Evolutionary conservation across 352 stramenopile species (phyloP).

Genomic region (Pythium dissotocum): DNA sequence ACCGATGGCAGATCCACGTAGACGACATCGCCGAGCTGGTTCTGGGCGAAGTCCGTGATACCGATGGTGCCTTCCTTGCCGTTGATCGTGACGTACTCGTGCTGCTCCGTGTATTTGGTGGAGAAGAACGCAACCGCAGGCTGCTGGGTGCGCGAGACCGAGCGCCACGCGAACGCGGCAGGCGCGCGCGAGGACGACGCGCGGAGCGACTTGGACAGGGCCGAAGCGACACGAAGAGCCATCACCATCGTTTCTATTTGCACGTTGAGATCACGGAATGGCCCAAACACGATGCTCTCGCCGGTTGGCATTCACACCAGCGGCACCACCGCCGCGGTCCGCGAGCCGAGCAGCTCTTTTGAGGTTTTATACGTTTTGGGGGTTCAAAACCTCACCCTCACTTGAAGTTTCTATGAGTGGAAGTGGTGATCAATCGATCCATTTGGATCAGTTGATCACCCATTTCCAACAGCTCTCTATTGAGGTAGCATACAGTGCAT

Average conservation of each 20-base stretch:
- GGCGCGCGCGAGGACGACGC: slow-evolving; percentile 28
- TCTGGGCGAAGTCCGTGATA: slow-evolving; percentile 98
- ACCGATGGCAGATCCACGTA: slow-evolving; percentile 96
- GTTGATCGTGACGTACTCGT: slow-evolving; percentile 85
- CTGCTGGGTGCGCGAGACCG: slow-evolving; percentile 36
- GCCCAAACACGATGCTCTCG: not conserved
- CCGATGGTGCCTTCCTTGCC: slow-evolving; percentile 89
- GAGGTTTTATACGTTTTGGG: slow-evolving; percentile 10
- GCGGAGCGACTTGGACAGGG: slow-evolving; percentile 57
- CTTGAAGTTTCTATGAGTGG: slow-evolving; percentile 29
- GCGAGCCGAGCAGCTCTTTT: not conserved
- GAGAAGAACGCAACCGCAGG: slow-evolving; percentile 62
- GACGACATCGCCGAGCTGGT: slow-evolving; percentile 96
- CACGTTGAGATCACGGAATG: slow-evolving; percentile 1
- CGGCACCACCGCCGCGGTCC: slow-evolving; percentile 6
- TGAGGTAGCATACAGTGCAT: slow-evolving; percentile 6
- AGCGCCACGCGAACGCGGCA: slow-evolving; percentile 31
- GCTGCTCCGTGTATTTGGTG: slow-evolving; percentile 85
- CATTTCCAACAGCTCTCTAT: slow-evolving; percentile 4
- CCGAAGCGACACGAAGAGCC: slow-evolving; percentile 52
- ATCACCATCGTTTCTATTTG: slow-evolving; percentile 31
- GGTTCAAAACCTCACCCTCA: slow-evolving; percentile 21
- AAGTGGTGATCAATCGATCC: not conserved
- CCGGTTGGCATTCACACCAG: not conserved
- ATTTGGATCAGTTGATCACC: not conserved